Conservation (phyloP, 2,329 filamentous ascomycete genomes). For the Lachnellula cervina region DNA sequence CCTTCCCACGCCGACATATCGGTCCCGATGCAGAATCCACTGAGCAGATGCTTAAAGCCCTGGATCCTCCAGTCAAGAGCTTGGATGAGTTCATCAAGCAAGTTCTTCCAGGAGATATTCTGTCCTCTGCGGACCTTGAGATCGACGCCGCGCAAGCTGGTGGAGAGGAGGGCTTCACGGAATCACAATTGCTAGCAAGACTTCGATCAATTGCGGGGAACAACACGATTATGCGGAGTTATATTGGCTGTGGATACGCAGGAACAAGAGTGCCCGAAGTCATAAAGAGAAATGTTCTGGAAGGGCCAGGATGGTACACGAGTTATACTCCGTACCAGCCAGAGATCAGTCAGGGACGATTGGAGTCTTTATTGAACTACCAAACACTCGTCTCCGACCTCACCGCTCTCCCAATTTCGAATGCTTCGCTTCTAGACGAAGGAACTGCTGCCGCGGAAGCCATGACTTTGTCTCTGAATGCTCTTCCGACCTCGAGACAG, state of each 20-base stretch:
- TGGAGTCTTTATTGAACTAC: slow-evolving; percentile 92
- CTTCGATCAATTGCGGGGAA: slow-evolving; percentile 50
- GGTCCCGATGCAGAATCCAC: slow-evolving; percentile 69
- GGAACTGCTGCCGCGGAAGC: slow-evolving; percentile 90
- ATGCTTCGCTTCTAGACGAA: slow-evolving; percentile 88
- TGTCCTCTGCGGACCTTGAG: slow-evolving; percentile 59
- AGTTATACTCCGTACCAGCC: slow-evolving; percentile 97
- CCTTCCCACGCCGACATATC: slow-evolving; percentile 79
- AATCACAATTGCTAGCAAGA: slow-evolving; percentile 53
- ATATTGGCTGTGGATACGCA: slow-evolving; percentile 87
- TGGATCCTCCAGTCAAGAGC: slow-evolving; percentile 68
- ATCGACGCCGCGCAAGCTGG: slow-evolving; percentile 43
- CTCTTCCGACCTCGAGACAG: slow-evolving; percentile 63
- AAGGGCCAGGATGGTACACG: slow-evolving; percentile 95
- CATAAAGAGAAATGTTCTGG: slow-evolving; percentile 86
- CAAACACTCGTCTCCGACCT: slow-evolving; percentile 89
- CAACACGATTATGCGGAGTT: slow-evolving; percentile 60
- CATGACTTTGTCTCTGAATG: slow-evolving; percentile 86
- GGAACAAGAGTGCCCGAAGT: slow-evolving; percentile 81
- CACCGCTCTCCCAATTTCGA: slow-evolving; percentile 80
- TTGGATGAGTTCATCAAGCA: slow-evolving; percentile 81
- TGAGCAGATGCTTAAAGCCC: slow-evolving; percentile 70
- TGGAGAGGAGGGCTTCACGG: slow-evolving; percentile 37
- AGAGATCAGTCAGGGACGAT: slow-evolving; percentile 90
- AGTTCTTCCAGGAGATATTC: slow-evolving; percentile 75